Base-by-base conservation (phyloP, 768 basidiomycete species). In the Russula emetica region DNA sequence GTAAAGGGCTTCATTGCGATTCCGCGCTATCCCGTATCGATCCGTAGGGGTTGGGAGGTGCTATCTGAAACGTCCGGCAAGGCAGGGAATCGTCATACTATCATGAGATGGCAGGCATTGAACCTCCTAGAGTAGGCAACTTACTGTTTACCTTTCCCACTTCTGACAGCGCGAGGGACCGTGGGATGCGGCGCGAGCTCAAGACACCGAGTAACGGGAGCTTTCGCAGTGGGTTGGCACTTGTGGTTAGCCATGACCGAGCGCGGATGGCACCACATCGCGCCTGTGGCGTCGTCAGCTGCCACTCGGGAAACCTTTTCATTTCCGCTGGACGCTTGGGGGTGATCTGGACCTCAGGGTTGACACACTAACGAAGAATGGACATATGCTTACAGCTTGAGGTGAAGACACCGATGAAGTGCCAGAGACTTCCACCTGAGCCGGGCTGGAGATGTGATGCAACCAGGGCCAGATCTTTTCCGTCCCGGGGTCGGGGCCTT, bases 251-350 rank as follows among this genome's bases (percentile, higher is more conserved):
- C 42, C 26, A 61, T 56, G 54, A 47, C 30, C 32, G 56, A 42
- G 56, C 45, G 32, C 55, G 49, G 55, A 50, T 34, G 55, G 59
- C 54, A 65, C 59, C 55, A 52, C 49, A 61, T 54, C 64, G 54
- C 62, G 63, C 54, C 34, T 36, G 64, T 65, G 64, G 64, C 64
- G 64, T 61, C 54, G 59, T 65, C 64, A 65, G 59, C 59, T 65
- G 64, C 49, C 60, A 55, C 40, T 28, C 22, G 59, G 24, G 54
- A 42, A 20, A 38, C 18, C 28, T 32, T 61, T 61, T 65, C 55
- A 55, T 65, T 52, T 61, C 59, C 64, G 59, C 18, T 22, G 40
- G 24, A 61, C 49, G 10, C 55, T 60, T 64, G 38, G 47, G 40
- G 50, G 47, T 55, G 52, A 57, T 61, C 59, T 44, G 49, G 59